Evolutionary conservation across 345 rosid species (phyloP).

Genomic region (Camelina neglecta): DNA sequence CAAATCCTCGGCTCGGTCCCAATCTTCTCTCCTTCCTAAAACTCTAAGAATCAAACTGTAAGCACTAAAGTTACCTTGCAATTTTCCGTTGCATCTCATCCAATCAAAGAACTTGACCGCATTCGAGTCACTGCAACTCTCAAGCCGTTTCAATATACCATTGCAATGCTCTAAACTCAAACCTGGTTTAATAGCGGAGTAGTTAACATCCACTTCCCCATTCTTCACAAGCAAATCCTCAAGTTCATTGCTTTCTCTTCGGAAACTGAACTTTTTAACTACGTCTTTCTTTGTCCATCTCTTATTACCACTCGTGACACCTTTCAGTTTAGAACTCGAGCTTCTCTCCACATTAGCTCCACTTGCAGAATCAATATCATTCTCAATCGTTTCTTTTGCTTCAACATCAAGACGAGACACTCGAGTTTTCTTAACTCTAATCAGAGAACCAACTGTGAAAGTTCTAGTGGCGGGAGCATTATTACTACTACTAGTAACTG

Average conservation of each 20-base stretch:
- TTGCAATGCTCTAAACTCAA: constrained; percentile 66
- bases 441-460: constrained; percentile 44
- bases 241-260: constrained; percentile 45
- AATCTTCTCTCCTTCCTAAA: constrained; percentile 69
- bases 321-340: constrained; percentile 30
- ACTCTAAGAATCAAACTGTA: constrained; percentile 77
- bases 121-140: constrained; percentile 60
- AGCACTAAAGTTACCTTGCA: constrained; percentile 63
- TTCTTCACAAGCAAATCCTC: constrained; percentile 47
- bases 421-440: constrained; percentile 47
- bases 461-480: constrained; percentile 42
- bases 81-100: constrained; percentile 75
- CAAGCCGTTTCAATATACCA: constrained; percentile 67
- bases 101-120: constrained; percentile 72
- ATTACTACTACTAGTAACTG: constrained; percentile 39
- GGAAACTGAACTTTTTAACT: constrained; percentile 43
- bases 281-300: constrained; percentile 44
- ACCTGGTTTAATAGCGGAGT: constrained; percentile 50
- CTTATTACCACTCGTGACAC: constrained; percentile 38
- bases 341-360: constrained; percentile 39
- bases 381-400: constrained; percentile 40
- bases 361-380: constrained; percentile 31
- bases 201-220: constrained; percentile 61
- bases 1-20: constrained; percentile 69
- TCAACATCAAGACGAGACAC: constrained; percentile 52